phyloP scores from a whole-genome alignment of 108 stramenopile genomes.

The Skeletonema marinoi region DNA sequence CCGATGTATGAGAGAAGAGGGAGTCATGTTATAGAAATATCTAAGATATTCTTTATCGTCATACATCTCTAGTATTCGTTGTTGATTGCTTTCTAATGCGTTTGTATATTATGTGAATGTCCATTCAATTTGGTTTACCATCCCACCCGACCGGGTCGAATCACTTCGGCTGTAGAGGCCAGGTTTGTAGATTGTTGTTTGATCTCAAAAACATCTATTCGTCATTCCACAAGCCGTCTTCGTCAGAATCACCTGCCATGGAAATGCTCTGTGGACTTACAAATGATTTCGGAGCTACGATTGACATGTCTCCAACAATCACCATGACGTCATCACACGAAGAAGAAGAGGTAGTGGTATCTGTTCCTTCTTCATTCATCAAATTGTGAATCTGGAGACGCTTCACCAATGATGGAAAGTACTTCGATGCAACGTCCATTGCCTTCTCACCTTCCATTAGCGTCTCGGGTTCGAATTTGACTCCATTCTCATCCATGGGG shows the following conservation, averaged over 20 bases:
- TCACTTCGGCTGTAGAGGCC: too few relatives aligned
- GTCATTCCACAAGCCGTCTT: constrained; percentile 33
- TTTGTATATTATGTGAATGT: too few relatives aligned
- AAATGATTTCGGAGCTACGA: constrained; percentile 22
- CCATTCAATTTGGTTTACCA: too few relatives aligned
- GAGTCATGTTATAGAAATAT: too few relatives aligned
- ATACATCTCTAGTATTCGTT: neutral
- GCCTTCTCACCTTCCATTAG: constrained; percentile 26
- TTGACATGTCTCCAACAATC: constrained; percentile 36
- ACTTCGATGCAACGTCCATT: constrained; percentile 20
- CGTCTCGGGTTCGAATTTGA: constrained; percentile 29
- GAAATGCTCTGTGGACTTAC: neutral
- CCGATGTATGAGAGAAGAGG: too few relatives aligned
- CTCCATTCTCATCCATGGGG: constrained; percentile 11
- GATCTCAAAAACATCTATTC: neutral
- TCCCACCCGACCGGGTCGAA: too few relatives aligned
- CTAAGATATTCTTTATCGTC: too few relatives aligned
- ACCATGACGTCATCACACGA: constrained; percentile 20
- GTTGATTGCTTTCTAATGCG: neutral
- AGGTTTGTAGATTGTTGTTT: too few relatives aligned
- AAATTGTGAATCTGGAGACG: constrained; percentile 10
- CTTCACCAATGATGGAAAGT: constrained; percentile 30
- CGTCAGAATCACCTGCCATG: neutral
- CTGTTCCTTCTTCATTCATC: constrained; percentile 4
- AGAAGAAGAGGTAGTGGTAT: neutral